Evolutionary conservation across 352 stramenopile species (phyloP).

Genomic region (Pythium vanterpoolii): DNA sequence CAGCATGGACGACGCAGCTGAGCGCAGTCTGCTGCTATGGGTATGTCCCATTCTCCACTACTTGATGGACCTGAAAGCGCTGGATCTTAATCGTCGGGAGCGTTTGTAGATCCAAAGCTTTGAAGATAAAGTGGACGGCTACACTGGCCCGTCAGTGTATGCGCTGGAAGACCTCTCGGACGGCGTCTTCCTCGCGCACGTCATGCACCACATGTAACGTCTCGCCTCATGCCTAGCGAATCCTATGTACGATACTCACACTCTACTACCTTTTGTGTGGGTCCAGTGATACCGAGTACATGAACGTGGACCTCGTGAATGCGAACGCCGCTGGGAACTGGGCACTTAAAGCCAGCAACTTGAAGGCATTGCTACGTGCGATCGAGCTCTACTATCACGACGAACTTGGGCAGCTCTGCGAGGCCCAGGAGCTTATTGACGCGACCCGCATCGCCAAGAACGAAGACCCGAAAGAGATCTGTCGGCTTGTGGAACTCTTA

Average conservation of each 20-base stretch:
- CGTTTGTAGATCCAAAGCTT: slow-evolving; percentile 70
- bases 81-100: too few species aligned
- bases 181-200: slow-evolving; percentile 77
- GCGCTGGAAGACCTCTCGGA: slow-evolving; percentile 64
- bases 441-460: slow-evolving; percentile 66
- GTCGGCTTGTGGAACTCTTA: slow-evolving; percentile 69
- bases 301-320: slow-evolving; percentile 77
- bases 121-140: slow-evolving; percentile 44
- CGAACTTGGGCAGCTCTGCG: slow-evolving; percentile 72
- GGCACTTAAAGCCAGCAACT: slow-evolving; percentile 76
- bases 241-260: too few species aligned
- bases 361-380: slow-evolving; percentile 72
- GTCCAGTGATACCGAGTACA: slow-evolving; percentile 76
- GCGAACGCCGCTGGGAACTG: slow-evolving; percentile 57
- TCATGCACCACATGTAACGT: slow-evolving; percentile 85
- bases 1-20: slow-evolving; percentile 66
- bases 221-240: neutral
- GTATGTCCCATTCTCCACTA: slow-evolving; percentile 25
- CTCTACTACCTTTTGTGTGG: too few species aligned
- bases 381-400: slow-evolving; percentile 83
- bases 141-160: slow-evolving; percentile 31
- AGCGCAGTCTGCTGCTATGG: slow-evolving; percentile 74
- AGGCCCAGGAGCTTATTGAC: slow-evolving; percentile 68
- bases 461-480: slow-evolving; percentile 59
- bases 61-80: neutral